These are phyloP conservation scores for Fallopia convolvulus DNA, from an alignment of 148 eudicot species.

Conservation along the genomic window DNA sequence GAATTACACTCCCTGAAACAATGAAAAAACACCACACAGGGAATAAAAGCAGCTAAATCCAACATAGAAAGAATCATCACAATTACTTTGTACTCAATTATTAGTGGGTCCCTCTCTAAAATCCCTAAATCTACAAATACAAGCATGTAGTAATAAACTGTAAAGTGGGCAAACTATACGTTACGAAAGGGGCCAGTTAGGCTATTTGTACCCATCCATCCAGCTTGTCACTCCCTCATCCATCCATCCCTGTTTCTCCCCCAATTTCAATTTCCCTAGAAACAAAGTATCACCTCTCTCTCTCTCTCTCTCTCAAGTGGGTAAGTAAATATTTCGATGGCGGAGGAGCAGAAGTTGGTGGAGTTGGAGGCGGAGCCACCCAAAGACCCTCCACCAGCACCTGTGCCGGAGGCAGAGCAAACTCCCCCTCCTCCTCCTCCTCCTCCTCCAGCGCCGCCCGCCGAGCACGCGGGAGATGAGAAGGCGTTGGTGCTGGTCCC, in stretches of 20 bases:
- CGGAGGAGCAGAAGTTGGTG: constrained; percentile 7
- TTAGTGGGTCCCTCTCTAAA: not conserved
- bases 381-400: not conserved
- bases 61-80: not conserved
- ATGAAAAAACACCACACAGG: no score
- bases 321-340: not conserved
- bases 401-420: not conserved
- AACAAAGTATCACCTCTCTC: not conserved
- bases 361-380: not conserved
- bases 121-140: not conserved
- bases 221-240: not conserved
- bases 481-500: constrained; percentile 29
- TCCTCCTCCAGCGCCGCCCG: not conserved
- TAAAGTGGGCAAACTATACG: not conserved
- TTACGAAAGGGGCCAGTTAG: constrained; percentile 2
- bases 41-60: no score
- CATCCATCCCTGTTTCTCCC: not conserved
- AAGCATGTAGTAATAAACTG: not conserved
- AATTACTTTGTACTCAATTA: not conserved
- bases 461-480: constrained; percentile 28
- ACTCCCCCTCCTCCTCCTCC: not conserved
- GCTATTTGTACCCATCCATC: constrained; percentile 8
- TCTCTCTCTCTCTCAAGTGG: not conserved
- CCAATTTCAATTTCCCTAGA: not conserved
- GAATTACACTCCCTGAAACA: no score